Percentiles rank a stretch among this genome's conserved stretches.
phyloP scores from a whole-genome alignment of 768 basidiomycete species.

The Fistulinella prunicolor region DNA sequence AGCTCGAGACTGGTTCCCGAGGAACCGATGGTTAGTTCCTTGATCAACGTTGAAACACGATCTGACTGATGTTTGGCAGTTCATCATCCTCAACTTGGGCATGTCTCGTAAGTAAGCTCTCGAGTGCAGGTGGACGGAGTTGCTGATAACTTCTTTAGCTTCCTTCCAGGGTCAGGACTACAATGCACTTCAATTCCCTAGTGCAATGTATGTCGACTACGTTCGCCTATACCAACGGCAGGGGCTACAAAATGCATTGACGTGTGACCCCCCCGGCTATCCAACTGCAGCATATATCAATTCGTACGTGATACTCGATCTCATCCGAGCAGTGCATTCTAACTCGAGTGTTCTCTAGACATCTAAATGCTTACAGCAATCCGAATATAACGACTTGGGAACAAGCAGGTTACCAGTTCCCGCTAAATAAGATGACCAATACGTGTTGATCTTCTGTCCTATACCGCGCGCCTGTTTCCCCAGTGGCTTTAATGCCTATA shows the following conservation, averaged over 20 bases:
- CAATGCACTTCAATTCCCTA: conserved; percentile 71
- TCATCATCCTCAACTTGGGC: conserved; percentile 82
- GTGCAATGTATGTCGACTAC: conserved; percentile 84
- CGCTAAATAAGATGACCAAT: conserved; percentile 51
- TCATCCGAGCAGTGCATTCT: conserved; percentile 1
- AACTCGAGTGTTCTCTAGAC: conserved; percentile 18
- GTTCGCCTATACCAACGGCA: conserved; percentile 83
- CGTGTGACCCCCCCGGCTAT: conserved; percentile 73
- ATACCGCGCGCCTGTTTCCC: conserved; percentile 5
- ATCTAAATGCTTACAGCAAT: conserved; percentile 63
- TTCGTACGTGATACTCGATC: conserved; percentile 38
- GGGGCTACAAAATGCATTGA: conserved; percentile 63
- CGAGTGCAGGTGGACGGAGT: neutral
- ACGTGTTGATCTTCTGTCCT: conserved; percentile 19
- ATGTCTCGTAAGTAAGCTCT: conserved; percentile 51
- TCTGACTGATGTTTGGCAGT: conserved; percentile 41
- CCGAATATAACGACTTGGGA: conserved; percentile 87
- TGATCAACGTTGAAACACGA: neutral
- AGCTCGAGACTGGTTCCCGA: conserved; percentile 70
- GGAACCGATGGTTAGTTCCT: conserved; percentile 82
- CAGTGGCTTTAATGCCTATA: conserved; percentile 11
- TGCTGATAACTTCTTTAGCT: conserved; percentile 32
- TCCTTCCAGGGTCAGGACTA: conserved; percentile 75
- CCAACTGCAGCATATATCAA: conserved; percentile 84
- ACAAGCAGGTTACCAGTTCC: conserved; percentile 71